phyloP scores from a whole-genome alignment of 2,329 filamentous ascomycete genomes.

The Trichoderma sp. region DNA sequence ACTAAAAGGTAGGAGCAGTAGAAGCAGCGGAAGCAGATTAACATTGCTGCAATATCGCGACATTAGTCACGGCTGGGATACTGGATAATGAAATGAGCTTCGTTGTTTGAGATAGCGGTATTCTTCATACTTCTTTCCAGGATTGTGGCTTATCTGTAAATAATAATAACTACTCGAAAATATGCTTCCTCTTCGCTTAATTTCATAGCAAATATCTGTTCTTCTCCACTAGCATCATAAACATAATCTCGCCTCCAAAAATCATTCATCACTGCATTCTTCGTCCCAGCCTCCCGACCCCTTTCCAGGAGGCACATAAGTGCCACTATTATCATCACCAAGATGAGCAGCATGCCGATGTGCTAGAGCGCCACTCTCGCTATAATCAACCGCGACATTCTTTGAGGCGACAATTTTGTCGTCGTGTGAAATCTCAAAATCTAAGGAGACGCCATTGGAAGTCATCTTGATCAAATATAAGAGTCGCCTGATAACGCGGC shows the following conservation, averaged over 20 bases:
- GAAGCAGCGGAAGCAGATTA: too few relatives aligned
- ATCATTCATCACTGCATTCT: neutral
- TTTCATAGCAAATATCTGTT: neutral
- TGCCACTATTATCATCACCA: neutral
- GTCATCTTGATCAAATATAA: slow-evolving; percentile 25
- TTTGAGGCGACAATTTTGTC: slow-evolving; percentile 20
- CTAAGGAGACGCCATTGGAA: slow-evolving; percentile 24
- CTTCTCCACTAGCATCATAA: neutral
- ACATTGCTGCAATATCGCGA: too few relatives aligned
- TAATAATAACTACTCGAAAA: neutral
- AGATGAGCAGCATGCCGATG: neutral
- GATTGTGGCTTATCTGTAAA: neutral
- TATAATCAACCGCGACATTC: slow-evolving; percentile 25
- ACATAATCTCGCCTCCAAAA: neutral
- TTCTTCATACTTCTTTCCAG: neutral
- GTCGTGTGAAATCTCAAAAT: slow-evolving; percentile 25
- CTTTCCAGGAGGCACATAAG: neutral
- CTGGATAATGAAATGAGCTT: neutral
- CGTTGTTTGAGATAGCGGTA: neutral
- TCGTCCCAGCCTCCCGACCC: neutral
- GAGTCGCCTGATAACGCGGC: neutral
- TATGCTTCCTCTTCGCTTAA: neutral
- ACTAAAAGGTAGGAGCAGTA: too few relatives aligned
- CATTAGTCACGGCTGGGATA: too few relatives aligned
- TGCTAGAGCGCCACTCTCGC: neutral